phyloP scores from a whole-genome alignment of 495 filamentous ascomycete genomes.

The Hypoxylon perforatum region DNA sequence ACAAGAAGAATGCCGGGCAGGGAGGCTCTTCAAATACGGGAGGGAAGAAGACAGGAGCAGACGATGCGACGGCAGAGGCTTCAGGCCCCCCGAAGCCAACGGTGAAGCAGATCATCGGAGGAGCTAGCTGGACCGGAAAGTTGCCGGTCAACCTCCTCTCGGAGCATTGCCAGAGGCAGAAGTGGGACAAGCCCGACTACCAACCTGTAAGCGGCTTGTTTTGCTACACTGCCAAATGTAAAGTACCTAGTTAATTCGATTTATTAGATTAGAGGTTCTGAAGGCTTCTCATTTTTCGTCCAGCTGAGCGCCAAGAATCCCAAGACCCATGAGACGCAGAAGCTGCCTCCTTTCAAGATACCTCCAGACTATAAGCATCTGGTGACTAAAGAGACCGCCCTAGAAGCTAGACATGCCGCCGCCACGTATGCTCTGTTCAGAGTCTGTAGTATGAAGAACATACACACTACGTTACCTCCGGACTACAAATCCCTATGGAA shows the following conservation, averaged over 20 bases:
- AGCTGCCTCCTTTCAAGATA: conserved; percentile 82
- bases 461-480: conserved; percentile 94
- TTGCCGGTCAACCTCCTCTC: conserved; percentile 90
- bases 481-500: conserved; percentile 90
- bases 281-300: conserved; percentile 81
- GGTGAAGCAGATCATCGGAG: conserved; percentile 89
- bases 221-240: conserved; percentile 28
- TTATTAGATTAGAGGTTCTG: conserved; percentile 50
- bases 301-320: conserved; percentile 80
- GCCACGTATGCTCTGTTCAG: conserved; percentile 91
- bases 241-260: conserved; percentile 34
- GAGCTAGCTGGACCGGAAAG: conserved; percentile 97
- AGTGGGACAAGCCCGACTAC: conserved; percentile 95
- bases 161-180: conserved; percentile 94
- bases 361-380: conserved; percentile 77
- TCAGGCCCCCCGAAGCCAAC: conserved; percentile 76
- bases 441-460: conserved; percentile 91
- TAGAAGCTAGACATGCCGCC: conserved; percentile 93
- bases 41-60: conserved; percentile 52
- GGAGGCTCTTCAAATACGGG: conserved; percentile 45
- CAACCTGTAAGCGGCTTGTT: conserved; percentile 57
- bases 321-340: conserved; percentile 81
- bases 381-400: conserved; percentile 73
- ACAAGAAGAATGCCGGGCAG: conserved; percentile 48
- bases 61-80: conserved; percentile 47